Base-by-base conservation (phyloP, 2,329 filamentous ascomycete species). In the Colletotrichum tofieldiae region DNA sequence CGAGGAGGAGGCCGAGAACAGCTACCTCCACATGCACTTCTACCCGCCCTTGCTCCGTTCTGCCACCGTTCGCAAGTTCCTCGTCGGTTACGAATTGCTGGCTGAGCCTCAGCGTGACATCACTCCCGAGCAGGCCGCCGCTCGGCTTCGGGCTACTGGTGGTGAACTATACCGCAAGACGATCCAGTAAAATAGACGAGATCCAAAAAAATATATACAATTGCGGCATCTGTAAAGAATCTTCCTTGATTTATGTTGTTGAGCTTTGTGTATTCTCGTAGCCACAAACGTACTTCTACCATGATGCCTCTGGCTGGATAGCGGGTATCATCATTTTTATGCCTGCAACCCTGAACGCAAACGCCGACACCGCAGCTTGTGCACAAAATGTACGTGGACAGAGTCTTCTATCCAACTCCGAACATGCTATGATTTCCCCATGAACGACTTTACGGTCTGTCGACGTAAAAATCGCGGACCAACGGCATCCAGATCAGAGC, bases 71-170 rank as follows among this genome's bases (percentile, higher is more conserved):
- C 92, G 94, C 77, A 99, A 99, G 85, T 99, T 98, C 84, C 83
- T 98, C 64, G 96, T 99, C 43, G 96, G 96, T 0, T 98, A 97
- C 81, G 96, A 99, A 84, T 88, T 99, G 84, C 91, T 99, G 90
- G 96, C 94, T 1, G 96, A 99, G 84, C 96, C 96, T n/a, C 96
- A 99, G 83, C 90, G 96, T 71, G 96, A 99, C 81, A 98, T 99
- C 78, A 99, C 96, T 0, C 96, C 96, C 0, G 96, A 99, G 83
- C 96, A 98, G 84, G 96, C 96, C 1, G 93, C 96, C 18, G 91
- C 90, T 35, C 91, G 91, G 61, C 84, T 99, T 72, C 90, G 93
- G 75, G 87, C 88, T 70, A 95, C 94, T 75, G 93, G 91, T 4
- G 95, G 95, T 20, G 90, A 94, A 79, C 84, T 99, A 74, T 98